These are phyloP conservation scores for Colletotrichum sp. DNA, from an alignment of 2,329 filamentous ascomycete species.

Conservation along the genomic window DNA sequence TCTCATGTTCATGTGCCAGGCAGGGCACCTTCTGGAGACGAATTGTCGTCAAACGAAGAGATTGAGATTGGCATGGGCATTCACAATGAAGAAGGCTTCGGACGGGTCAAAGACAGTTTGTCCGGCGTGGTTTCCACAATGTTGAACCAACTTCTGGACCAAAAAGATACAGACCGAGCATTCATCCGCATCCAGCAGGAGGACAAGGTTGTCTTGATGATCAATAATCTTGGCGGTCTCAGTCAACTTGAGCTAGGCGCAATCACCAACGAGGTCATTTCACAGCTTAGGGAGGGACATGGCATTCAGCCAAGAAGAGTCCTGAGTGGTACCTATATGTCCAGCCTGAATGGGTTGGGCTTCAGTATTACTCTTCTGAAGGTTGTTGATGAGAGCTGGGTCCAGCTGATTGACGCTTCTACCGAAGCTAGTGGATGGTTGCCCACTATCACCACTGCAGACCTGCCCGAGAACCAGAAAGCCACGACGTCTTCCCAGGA, in stretches of 20 bases:
- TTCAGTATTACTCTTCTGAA: not conserved
- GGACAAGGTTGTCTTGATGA: not conserved
- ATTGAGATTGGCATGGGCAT: constrained; percentile 77
- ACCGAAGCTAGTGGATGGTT: not conserved
- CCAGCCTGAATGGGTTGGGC: not conserved
- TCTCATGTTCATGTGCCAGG: constrained; percentile 49
- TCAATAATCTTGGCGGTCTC: not conserved
- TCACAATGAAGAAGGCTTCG: constrained; percentile 68
- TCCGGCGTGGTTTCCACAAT: not conserved
- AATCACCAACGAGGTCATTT: not conserved
- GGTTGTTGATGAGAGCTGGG: not conserved
- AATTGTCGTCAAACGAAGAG: constrained; percentile 48
- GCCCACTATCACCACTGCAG: not conserved
- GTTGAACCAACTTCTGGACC: not conserved
- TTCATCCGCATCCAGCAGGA: not conserved
- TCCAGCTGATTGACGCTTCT: not conserved
- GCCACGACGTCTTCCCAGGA: not conserved
- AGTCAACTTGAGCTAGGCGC: not conserved
- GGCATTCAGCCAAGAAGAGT: not conserved
- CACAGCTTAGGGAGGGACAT: not conserved
- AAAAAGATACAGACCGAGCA: not conserved
- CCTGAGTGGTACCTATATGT: not conserved
- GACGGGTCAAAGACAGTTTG: constrained; percentile 50
- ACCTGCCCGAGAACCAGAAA: not conserved
- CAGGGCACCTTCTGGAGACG: not conserved